Base-by-base conservation (phyloP, 2,329 filamentous ascomycete species). In the Sporothrix protearum region DNA sequence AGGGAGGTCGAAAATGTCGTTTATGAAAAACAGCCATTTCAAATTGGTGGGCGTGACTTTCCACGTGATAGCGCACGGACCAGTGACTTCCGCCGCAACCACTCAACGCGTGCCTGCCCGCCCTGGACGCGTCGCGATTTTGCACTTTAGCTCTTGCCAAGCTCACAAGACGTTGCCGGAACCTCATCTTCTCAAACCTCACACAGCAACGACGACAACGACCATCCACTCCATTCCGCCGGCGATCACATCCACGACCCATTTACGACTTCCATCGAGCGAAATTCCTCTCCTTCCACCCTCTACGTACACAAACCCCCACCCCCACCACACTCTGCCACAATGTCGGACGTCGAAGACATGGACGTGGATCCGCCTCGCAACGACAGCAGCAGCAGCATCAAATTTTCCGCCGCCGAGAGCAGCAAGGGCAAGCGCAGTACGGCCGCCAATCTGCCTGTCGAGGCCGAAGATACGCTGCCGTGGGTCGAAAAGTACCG, bases 401-500 rank as follows among this genome's bases (percentile, higher is more conserved):
- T 88, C 72, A 81, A 80, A 71, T 97, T 97, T 82, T 92, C 89
- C 71, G 91, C 92, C 39, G 89, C 92, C 33, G 89, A 92, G 74
- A 88, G 89, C 76, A 88, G 86, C 19, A 85, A 86, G 75, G 97
- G 97, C 81, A 94, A 95, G 79, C 98, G 98, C 82, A 88, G 94
- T 77, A 95, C 91, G 77, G 93, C 93, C 64, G 95, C 95, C 51
- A 97, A 99, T 79, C 84, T 99, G 67, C 96, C 96, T 0, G 89
- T 99, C 6, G 94, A 97, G 81, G 94, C 94, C 67, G 93, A 97
- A 80, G 96, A 99, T 80, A 94, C 91, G 75, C 82, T 99, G 22
- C 96, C 96, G 82, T 99, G 92, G 94, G 94, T 99, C 9, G 96
- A 99, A 80, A 99, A 99, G 79, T 99, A 98, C 82, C 89, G 96